Percentiles rank a stretch among this genome's conserved stretches.
phyloP scores from a whole-genome alignment of 2,329 filamentous ascomycete genomes.

The Plenodomus biglobosus region DNA sequence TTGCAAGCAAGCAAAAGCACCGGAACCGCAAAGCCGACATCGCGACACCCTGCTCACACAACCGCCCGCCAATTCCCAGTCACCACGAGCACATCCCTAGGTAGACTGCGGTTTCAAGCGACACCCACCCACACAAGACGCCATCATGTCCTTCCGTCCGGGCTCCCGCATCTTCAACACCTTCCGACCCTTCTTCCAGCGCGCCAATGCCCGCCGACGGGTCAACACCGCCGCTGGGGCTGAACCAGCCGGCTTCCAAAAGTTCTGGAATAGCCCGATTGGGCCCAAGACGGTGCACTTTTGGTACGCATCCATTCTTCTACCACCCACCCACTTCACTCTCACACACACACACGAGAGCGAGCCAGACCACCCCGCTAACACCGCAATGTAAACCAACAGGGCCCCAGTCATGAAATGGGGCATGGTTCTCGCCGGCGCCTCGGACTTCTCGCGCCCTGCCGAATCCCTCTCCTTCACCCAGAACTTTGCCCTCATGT shows the following conservation, averaged over 20 bases:
- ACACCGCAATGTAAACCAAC: neutral
- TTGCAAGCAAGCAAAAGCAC: too few species aligned
- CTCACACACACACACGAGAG: neutral
- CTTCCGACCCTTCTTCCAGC: slow-evolving; percentile 55
- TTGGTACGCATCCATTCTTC: slow-evolving; percentile 65
- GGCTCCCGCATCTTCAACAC: slow-evolving; percentile 60
- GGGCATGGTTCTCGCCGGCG: slow-evolving; percentile 87
- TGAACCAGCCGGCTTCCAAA: slow-evolving; percentile 62
- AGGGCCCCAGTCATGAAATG: slow-evolving; percentile 97
- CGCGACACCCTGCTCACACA: slow-evolving; percentile 5
- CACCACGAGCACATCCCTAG: too few species aligned
- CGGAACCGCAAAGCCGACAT: slow-evolving; percentile 11
- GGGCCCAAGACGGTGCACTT: slow-evolving; percentile 86
- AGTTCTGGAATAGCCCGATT: slow-evolving; percentile 60
- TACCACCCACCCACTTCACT: neutral
- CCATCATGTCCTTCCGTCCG: slow-evolving; percentile 58
- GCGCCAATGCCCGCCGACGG: slow-evolving; percentile 63
- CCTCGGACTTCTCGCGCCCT: slow-evolving; percentile 88
- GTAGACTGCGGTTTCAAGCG: too few species aligned
- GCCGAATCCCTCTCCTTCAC: slow-evolving; percentile 90
- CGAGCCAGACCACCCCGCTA: neutral
- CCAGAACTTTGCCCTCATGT: slow-evolving; percentile 86
- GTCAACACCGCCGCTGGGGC: slow-evolving; percentile 65
- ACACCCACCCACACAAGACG: slow-evolving; percentile 1
- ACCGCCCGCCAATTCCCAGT: neutral